Evolutionary conservation across 306 rosid species (phyloP).

Genomic region (Prunus fruticosa): DNA sequence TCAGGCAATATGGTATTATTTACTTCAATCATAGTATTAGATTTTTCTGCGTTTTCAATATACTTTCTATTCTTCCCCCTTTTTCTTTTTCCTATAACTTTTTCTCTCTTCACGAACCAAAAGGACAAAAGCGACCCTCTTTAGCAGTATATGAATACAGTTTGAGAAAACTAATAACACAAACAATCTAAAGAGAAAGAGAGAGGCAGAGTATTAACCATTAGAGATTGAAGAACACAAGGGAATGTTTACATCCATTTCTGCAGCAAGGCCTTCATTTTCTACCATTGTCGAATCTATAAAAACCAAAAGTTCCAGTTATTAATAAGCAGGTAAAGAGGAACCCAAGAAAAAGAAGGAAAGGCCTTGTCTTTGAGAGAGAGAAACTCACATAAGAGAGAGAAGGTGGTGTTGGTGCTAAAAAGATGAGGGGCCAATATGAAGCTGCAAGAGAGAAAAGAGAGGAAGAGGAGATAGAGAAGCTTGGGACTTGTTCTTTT

Average conservation of each 20-base stretch:
- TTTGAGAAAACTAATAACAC: neutral
- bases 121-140: neutral
- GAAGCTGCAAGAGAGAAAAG: constrained; percentile 54
- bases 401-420: constrained; percentile 30
- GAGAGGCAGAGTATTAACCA: constrained; percentile 34
- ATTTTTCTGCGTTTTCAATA: too few species aligned
- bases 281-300: constrained; percentile 49
- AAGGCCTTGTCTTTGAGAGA: neutral
- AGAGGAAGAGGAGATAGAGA: constrained; percentile 48
- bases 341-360: neutral
- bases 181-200: neutral
- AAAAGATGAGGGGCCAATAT: constrained; percentile 53
- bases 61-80: too few species aligned
- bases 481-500: constrained; percentile 54
- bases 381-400: constrained; percentile 43
- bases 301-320: constrained; percentile 15
- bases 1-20: too few species aligned
- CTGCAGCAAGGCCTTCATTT: constrained; percentile 33
- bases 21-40: too few species aligned
- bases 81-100: too few species aligned
- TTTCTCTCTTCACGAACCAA: too few species aligned
- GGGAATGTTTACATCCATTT: constrained; percentile 35
- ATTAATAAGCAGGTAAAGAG: neutral
- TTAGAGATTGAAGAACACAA: constrained; percentile 54
- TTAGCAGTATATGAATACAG: neutral